Evolutionary conservation across 1,284 basidiomycete genomes (phyloP), one percentile per base, ranked within the genome.

Genomic region (Tranzscheliella williamsii): DNA sequence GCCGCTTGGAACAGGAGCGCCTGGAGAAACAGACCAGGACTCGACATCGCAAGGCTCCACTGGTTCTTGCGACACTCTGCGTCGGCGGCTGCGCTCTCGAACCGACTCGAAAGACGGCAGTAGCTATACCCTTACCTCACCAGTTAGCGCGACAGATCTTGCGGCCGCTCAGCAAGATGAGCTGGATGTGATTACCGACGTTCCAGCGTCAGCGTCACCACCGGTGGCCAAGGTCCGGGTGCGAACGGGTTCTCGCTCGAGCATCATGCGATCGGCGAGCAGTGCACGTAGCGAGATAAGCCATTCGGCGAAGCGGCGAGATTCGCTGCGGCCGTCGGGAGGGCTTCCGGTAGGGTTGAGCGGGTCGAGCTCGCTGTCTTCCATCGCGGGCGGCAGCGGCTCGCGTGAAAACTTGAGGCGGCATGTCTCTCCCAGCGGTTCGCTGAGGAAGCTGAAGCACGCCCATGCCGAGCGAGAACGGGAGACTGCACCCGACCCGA

Each of bases 231-330:
- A 49, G 31, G 4, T 41, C 8, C 33, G 49, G 3, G 37, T 40
- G 17, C 20, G 47, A 3, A 41, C 6, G 1, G 60, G 53, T 5
- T 48, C 43, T 15, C 37, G 53, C 2, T 49, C 48, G 18, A 46
- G 42, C 35, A 63, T 63, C 43, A 47, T 63, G 42, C 46, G 43
- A 9, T 34, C 32, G 17, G 9, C 32, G 12, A 15, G 9, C 18
- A 8, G 11, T 20, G 32, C 32, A 11, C 32, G 18, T 11, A 11
- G 11, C 32, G 32, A 13, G 32, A 11, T 34, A 8, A 17, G 18
- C 18, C 32, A 20, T 11, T 15, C 32, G 8, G 32, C 32, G 9
- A 9, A 17, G 11, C 9, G 9, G 18, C 32, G 32, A 34, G 32
- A 8, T 34, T 15, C n/a, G n/a, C n/a, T n/a, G n/a, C n/a, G n/a